Percentiles rank a stretch among this genome's conserved stretches.
Conservation (phyloP, 2,329 filamentous ascomycete species). For the Fusarium nematophilum region DNA sequence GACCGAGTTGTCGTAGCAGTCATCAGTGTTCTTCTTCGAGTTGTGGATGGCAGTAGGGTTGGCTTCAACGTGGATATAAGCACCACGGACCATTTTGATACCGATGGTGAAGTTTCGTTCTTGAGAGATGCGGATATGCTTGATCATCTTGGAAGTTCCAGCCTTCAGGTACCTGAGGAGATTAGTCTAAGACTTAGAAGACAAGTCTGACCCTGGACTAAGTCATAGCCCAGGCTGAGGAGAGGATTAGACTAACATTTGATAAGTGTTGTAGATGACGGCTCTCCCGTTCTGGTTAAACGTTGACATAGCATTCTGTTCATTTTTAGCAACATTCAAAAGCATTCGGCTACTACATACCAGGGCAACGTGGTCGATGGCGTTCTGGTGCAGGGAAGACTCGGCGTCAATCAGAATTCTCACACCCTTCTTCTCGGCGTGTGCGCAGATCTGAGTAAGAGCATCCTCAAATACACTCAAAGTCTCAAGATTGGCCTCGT, state of each 20-base stretch:
- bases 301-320: slow-evolving; percentile 6
- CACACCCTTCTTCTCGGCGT: slow-evolving; percentile 6
- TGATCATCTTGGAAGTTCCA: slow-evolving; percentile 15
- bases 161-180: slow-evolving; percentile 5
- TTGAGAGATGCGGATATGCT: slow-evolving; percentile 2
- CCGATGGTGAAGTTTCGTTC: slow-evolving; percentile 11
- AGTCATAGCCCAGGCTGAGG: too few species aligned
- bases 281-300: slow-evolving; percentile 6
- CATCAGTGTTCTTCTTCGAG: slow-evolving; percentile 8
- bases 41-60: neutral
- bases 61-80: slow-evolving; percentile 10
- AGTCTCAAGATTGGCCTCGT: neutral
- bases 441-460: neutral
- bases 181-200: too few species aligned
- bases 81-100: slow-evolving; percentile 11
- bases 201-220: too few species aligned
- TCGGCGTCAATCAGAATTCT: slow-evolving; percentile 18
- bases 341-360: neutral
- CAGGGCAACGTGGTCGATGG: slow-evolving; percentile 11
- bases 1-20: slow-evolving; percentile 14
- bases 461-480: slow-evolving; percentile 8
- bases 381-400: slow-evolving; percentile 14
- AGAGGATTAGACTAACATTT: neutral
- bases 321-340: neutral
- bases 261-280: slow-evolving; percentile 21